These are phyloP conservation scores for Cardamine chenopodiifolia DNA, from an alignment of 345 rosid genomes.

Conservation along the genomic window DNA sequence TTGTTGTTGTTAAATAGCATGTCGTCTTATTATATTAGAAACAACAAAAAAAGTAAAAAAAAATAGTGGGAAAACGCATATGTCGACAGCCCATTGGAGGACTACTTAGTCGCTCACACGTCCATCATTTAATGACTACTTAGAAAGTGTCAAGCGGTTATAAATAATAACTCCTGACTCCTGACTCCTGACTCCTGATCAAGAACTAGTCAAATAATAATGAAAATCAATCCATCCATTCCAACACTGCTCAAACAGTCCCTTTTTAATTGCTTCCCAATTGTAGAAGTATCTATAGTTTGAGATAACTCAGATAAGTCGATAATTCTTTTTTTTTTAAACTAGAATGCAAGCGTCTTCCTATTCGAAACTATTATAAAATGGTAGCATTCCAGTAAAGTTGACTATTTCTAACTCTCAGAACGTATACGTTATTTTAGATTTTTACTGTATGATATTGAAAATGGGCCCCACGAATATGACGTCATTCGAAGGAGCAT, in stretches of 20 bases:
- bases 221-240: neutral
- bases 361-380: neutral
- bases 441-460: neutral
- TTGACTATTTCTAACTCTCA: neutral
- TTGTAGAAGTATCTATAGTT: neutral
- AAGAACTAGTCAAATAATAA: constrained; percentile 34
- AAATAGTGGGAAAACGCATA: neutral
- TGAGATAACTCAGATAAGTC: neutral
- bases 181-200: constrained; percentile 19
- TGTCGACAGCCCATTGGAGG: constrained; percentile 26
- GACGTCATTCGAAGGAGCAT: constrained; percentile 11
- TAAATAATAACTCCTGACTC: constrained; percentile 17
- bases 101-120: constrained; percentile 34
- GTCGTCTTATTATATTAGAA: neutral
- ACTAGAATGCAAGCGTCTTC: neutral
- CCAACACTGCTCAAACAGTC: neutral
- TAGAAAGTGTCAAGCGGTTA: constrained; percentile 41
- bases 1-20: neutral
- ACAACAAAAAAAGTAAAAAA: neutral
- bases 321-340: too few species aligned
- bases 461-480: constrained; percentile 5
- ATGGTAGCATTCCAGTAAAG: neutral
- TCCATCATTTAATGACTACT: neutral
- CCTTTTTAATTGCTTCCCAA: neutral
- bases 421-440: neutral